Conservation (phyloP, 2,329 filamentous ascomycete genomes). For the Cercospora beticola region DNA sequence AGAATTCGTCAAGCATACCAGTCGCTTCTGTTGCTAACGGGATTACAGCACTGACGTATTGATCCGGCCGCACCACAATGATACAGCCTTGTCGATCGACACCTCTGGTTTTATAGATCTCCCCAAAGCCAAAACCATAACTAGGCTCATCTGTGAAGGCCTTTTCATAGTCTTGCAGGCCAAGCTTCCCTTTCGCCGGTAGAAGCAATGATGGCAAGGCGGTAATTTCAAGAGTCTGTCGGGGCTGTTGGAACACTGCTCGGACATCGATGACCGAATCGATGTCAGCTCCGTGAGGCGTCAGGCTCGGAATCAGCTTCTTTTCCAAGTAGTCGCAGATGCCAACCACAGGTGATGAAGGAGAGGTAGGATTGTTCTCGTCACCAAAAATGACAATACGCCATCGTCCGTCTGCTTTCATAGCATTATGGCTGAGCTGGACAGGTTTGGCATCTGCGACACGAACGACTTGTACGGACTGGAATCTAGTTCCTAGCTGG, state of each 20-base stretch:
- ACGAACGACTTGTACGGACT: slow-evolving; percentile 35
- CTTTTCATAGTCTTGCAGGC: slow-evolving; percentile 42
- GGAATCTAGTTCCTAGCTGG: slow-evolving; percentile 37
- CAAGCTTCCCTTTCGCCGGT: slow-evolving; percentile 42
- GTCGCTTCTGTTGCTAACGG: slow-evolving; percentile 29
- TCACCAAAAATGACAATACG: slow-evolving; percentile 37
- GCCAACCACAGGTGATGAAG: slow-evolving; percentile 25
- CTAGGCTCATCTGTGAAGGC: slow-evolving; percentile 50
- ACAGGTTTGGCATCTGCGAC: slow-evolving; percentile 39
- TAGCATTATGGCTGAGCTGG: slow-evolving; percentile 36
- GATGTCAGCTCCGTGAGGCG: slow-evolving; percentile 41
- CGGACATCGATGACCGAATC: slow-evolving; percentile 57
- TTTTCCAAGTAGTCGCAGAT: slow-evolving; percentile 29
- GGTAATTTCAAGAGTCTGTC: slow-evolving; percentile 36
- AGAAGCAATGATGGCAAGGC: slow-evolving; percentile 47
- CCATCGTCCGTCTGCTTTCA: slow-evolving; percentile 39
- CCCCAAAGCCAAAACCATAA: slow-evolving; percentile 38
- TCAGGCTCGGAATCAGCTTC: slow-evolving; percentile 38
- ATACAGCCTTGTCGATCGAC: slow-evolving; percentile 59
- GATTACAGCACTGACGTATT: slow-evolving; percentile 54
- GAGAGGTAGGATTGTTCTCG: slow-evolving; percentile 19
- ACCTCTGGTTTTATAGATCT: slow-evolving; percentile 58
- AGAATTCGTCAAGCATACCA: slow-evolving; percentile 31
- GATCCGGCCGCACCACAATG: slow-evolving; percentile 64
- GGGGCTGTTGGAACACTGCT: slow-evolving; percentile 35